Base-by-base conservation (phyloP, 1,139 yeast genomes). In the Yamadazyma aaseri region DNA sequence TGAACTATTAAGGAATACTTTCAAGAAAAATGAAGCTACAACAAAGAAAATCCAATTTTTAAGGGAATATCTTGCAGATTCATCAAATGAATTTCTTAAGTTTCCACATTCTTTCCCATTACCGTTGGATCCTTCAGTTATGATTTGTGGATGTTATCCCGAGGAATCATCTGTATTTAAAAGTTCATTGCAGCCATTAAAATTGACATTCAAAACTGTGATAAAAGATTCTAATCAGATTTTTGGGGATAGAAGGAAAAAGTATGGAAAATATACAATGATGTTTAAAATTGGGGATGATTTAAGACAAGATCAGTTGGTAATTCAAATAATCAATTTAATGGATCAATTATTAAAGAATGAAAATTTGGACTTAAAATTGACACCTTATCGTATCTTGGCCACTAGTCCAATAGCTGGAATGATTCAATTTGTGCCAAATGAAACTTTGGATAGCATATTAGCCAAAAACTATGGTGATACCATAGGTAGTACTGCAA, bases 271-370 rank as follows among this genome's bases (percentile, higher is more conserved):
- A 32, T 94, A 89, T 56, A 80, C 95, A 3, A 62, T 92, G 28
- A 92, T 94, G 84, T 89, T 89, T 61, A 94, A 94, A 56, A 85
- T 86, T 32, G 98, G 99, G 3, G 98, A 94, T 59, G 98, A 94
- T 55, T 65, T 94, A 33, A 70, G 97, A 39, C 99, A 94, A 56
- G 99, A 94, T 63, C 99, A 94, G 56, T 73, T 94, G 46, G 95
- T 92, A 16, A 86, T 89, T 34, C 98, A 94, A 57, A 86, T 94
- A 39, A 86, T 94, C 35, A 77, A 84, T 35, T 65, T 94, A 39
- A 92, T 94, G 96, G 96, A 92, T 56, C 89, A 81, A 51, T 71
- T 94, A 32, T 63, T 94, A 37, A 80, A 84, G 45, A 86, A 86
- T 53, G 98, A 94, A 52, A 94, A 92, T 53, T 77, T 94, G 41